Conservation (phyloP, 441 rosid genomes). For the Isatis lusitanica region DNA sequence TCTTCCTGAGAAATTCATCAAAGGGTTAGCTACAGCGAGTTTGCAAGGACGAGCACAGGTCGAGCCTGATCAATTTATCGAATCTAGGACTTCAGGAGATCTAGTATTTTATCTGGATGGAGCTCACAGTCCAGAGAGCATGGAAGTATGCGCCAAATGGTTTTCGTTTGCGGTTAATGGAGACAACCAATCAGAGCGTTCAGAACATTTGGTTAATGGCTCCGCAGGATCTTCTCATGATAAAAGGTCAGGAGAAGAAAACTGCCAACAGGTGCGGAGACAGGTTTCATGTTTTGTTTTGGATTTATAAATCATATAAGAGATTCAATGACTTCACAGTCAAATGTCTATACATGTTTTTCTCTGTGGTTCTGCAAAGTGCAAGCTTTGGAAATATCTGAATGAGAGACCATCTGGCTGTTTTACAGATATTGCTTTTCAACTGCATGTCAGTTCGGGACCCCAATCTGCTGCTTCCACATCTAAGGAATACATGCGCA, state of each 20-base stretch:
- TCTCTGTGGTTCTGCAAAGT: neutral
- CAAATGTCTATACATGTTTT: neutral
- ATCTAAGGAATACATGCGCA: conserved; percentile 61
- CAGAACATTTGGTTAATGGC: conserved; percentile 29
- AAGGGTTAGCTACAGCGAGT: conserved; percentile 75
- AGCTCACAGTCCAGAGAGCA: conserved; percentile 96
- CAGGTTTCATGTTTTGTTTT: neutral
- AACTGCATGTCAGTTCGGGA: conserved; percentile 71
- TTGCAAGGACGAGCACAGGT: conserved; percentile 96
- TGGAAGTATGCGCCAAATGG: conserved; percentile 75
- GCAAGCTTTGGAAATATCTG: neutral
- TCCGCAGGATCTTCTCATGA: conserved; percentile 30
- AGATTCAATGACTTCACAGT: neutral
- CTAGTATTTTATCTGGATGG: conserved; percentile 91
- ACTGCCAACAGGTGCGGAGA: conserved; percentile 34
- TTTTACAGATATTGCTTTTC: conserved; percentile 39
- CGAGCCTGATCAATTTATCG: conserved; percentile 56
- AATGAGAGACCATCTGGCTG: conserved; percentile 7
- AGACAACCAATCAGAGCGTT: conserved; percentile 12
- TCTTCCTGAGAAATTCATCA: conserved; percentile 77
- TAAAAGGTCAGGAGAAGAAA: conserved; percentile 12
- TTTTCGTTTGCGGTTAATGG: conserved; percentile 32
- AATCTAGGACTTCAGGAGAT: conserved; percentile 52
- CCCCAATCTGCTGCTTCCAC: conserved; percentile 71
- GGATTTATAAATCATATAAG: neutral